Conservation (phyloP, 2,329 filamentous ascomycete genomes). For the Orbilia brochopaga region DNA sequence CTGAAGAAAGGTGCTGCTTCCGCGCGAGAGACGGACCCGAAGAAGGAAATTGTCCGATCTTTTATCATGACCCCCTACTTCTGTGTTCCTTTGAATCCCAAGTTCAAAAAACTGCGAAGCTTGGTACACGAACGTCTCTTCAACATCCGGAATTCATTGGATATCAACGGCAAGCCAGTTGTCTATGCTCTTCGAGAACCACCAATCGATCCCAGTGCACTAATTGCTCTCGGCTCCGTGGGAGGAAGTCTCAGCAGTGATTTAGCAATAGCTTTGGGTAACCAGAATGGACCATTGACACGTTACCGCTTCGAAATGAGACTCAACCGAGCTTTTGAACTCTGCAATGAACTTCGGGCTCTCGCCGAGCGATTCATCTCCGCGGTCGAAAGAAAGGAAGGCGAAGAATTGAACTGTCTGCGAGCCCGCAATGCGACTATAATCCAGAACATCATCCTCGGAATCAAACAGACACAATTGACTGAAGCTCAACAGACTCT, state of each 20-base stretch:
- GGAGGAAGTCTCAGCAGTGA: constrained; percentile 54
- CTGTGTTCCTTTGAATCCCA: constrained; percentile 45
- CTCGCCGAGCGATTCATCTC: constrained; percentile 48
- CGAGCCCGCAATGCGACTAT: constrained; percentile 45
- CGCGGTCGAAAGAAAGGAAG: constrained; percentile 54
- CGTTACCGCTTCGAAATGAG: constrained; percentile 55
- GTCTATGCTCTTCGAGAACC: constrained; percentile 55
- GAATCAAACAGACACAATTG: constrained; percentile 46
- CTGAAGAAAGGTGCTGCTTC: neutral
- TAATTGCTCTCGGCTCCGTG: constrained; percentile 53
- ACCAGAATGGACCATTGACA: constrained; percentile 53
- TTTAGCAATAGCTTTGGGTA: constrained; percentile 51
- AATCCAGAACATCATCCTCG: constrained; percentile 41
- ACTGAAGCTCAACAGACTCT: constrained; percentile 51
- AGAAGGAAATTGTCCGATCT: no score
- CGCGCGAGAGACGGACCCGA: neutral
- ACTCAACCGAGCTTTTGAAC: constrained; percentile 54
- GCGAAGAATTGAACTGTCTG: constrained; percentile 52
- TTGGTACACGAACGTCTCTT: constrained; percentile 56
- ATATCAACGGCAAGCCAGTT: constrained; percentile 56
- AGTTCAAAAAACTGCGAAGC: constrained; percentile 1
- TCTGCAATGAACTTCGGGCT: constrained; percentile 54
- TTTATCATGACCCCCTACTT: constrained; percentile 32
- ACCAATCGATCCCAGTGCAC: constrained; percentile 54
- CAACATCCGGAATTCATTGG: constrained; percentile 56